phyloP scores from a whole-genome alignment of 768 basidiomycete genomes.

The Heimioporus sp. region DNA sequence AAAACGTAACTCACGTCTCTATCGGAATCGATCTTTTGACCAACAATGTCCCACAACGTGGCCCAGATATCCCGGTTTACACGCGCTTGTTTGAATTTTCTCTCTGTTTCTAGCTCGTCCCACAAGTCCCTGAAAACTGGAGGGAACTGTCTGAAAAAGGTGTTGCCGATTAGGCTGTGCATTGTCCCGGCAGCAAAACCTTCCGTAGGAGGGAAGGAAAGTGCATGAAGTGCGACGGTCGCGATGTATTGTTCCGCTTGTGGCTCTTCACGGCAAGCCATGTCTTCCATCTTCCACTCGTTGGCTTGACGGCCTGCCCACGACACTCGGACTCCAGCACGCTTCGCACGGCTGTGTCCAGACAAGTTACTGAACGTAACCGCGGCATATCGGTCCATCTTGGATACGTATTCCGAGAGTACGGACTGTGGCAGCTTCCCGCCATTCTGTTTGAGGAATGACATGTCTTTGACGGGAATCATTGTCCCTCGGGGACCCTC shows the following conservation, averaged over 20 bases:
- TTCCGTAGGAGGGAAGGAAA: conserved; percentile 61
- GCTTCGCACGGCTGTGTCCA: conserved; percentile 68
- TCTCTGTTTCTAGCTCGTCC: conserved; percentile 76
- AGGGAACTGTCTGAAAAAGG: conserved; percentile 80
- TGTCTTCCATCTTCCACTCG: conserved; percentile 80
- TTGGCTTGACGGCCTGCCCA: conserved; percentile 64
- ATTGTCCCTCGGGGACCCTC: conserved; percentile 54
- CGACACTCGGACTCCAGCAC: conserved; percentile 67
- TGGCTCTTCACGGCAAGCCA: conserved; percentile 71
- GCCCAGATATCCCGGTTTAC: conserved; percentile 73
- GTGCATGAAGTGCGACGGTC: conserved; percentile 76
- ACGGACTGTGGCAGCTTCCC: conserved; percentile 77
- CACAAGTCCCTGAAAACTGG: conserved; percentile 84
- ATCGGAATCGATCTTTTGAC: conserved; percentile 49
- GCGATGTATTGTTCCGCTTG: conserved; percentile 93
- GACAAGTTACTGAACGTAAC: conserved; percentile 67
- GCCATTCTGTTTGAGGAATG: conserved; percentile 79
- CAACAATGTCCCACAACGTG: conserved; percentile 60
- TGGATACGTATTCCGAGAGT: conserved; percentile 65
- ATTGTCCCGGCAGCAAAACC: conserved; percentile 61
- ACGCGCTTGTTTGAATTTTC: conserved; percentile 59
- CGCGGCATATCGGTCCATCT: conserved; percentile 71
- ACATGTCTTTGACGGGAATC: conserved; percentile 65
- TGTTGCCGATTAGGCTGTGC: conserved; percentile 45
- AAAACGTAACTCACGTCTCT: conserved; percentile 37